These are phyloP conservation scores for Cicer pinnatifidum DNA, from an alignment of 306 rosid genomes.

Conservation along the genomic window DNA sequence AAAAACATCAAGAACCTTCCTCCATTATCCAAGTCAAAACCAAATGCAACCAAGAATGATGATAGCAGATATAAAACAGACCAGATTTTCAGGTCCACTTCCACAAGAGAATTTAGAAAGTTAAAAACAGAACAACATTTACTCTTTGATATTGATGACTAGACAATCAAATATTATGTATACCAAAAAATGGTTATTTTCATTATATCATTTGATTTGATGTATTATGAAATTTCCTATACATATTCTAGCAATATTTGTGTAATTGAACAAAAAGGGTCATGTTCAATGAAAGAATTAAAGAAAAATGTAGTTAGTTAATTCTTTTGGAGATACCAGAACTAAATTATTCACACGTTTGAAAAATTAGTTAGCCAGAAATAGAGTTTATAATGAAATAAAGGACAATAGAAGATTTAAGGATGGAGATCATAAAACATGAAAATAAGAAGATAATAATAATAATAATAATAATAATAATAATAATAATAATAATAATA, in stretches of 20 bases:
- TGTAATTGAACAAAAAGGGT: constrained; percentile 11
- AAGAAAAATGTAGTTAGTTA: neutral
- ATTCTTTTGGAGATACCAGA: neutral
- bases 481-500: too few relatives aligned
- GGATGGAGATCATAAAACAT: too few relatives aligned
- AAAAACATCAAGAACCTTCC: constrained; percentile 52
- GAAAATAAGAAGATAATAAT: too few relatives aligned
- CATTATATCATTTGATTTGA: constrained; percentile 36
- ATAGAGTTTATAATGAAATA: too few relatives aligned
- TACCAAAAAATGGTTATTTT: constrained; percentile 22
- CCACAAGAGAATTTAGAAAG: constrained; percentile 72
- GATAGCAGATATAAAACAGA: constrained; percentile 47
- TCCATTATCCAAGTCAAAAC: constrained; percentile 59
- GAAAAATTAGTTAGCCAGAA: neutral
- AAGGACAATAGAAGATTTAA: too few relatives aligned
- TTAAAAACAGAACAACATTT: constrained; percentile 45
- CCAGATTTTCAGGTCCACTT: constrained; percentile 62
- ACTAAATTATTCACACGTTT: neutral
- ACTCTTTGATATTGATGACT: constrained; percentile 46
- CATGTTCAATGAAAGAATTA: constrained; percentile 10
- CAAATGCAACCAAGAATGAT: constrained; percentile 43
- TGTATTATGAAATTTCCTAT: constrained; percentile 32
- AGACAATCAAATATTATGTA: constrained; percentile 37
- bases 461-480: too few relatives aligned
- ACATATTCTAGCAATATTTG: constrained; percentile 20